These are phyloP conservation scores for Pistacia vera DNA, from an alignment of 345 rosid species.

Conservation along the genomic window DNA sequence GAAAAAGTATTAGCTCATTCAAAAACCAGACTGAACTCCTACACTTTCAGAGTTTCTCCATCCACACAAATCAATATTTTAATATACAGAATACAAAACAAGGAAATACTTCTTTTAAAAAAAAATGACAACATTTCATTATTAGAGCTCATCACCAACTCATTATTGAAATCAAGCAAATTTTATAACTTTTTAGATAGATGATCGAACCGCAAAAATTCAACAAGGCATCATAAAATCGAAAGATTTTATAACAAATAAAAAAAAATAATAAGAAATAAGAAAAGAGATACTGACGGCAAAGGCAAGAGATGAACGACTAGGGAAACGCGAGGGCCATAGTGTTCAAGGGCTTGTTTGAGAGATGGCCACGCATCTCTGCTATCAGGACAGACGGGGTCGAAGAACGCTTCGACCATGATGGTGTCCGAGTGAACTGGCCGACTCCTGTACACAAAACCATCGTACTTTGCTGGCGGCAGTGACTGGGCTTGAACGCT, in stretches of 20 bases:
- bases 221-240: neutral
- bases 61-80: neutral
- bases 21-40: neutral
- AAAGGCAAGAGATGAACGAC: conserved; percentile 78
- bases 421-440: conserved; percentile 46
- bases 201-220: neutral
- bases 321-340: conserved; percentile 65
- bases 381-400: conserved; percentile 93
- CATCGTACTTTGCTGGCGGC: conserved; percentile 80
- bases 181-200: too few relatives aligned
- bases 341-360: conserved; percentile 57
- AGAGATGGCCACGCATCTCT: conserved; percentile 85
- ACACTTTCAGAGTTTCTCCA: neutral
- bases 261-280: too few relatives aligned
- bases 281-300: conserved; percentile 57
- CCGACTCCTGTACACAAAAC: conserved; percentile 53
- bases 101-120: too few relatives aligned
- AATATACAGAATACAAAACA: neutral
- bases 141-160: neutral
- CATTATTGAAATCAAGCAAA: neutral
- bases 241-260: neutral
- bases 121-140: too few relatives aligned
- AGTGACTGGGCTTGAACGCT: conserved; percentile 49
- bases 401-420: conserved; percentile 76
- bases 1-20: neutral